Base-by-base conservation (phyloP, 192 early-diverging fungal genomes). In the Dispira simplex region DNA sequence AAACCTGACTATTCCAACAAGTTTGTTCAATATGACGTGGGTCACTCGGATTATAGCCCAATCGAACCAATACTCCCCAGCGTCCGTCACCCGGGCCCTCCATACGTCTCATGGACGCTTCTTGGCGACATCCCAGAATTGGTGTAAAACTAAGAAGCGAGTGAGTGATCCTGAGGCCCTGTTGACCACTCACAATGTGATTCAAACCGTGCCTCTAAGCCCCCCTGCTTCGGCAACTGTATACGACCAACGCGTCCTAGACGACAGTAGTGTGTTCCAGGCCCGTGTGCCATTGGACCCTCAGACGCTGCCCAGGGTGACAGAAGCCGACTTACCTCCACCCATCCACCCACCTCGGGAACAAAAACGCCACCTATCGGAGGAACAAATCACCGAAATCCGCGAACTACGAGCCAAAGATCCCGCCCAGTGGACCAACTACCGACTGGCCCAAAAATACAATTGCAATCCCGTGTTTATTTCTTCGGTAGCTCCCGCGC, bases 131-230 rank as follows among this genome's bases (percentile, higher is more conserved):
- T 39, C 32, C 32, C 32, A 39, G 32, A 39, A 6, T 39, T 39
- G 32, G 32, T 39, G 32, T 39, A 39, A 39, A 39, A 39, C 32
- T 39, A 39, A 39, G 6, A 39, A 39, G 32, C 32, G 32, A 39
- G 32, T 39, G 6, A 39, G 32, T 39, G 20, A 56, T 26, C 54
- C 23, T 3, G 54, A 56, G 12, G 25, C 12, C 23, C 4, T 56
- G 3, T 21, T 80, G 32, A 73, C 78, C 26, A 74, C 79, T 64
- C 60, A 64, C 10, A 82, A 80, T 64, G 65, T 82, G 44, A 67
- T 78, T 11, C 46, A 39, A 1, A 63, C 79, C 28, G 78, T 80
- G 75, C 78, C 54, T 3, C 3, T 26, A 14, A 23, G 25, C 20
- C 54, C 54, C 3, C 54, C 54, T 14, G 54, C 54, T 28, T 56